phyloP scores from a whole-genome alignment of 73 alveolate genomes.

The Paramecium sonneborni region DNA sequence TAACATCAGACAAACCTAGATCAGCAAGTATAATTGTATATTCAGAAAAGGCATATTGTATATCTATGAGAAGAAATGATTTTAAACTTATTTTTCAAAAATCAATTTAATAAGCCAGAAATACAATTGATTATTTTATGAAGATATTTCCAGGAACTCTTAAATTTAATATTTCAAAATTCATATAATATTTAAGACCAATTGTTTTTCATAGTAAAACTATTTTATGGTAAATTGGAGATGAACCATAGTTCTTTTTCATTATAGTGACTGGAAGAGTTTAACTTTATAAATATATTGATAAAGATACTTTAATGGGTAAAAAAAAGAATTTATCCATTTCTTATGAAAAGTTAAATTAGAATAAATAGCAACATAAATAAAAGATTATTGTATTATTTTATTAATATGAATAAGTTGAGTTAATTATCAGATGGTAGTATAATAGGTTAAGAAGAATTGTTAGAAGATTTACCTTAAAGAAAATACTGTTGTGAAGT shows the following conservation, averaged over 20 bases:
- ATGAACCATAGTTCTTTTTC: constrained; percentile 36
- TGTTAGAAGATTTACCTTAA: not conserved
- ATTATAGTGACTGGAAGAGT: constrained; percentile 30
- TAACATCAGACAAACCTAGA: constrained; percentile 7
- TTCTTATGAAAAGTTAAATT: not conserved
- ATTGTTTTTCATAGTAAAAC: not conserved
- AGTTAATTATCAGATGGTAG: constrained; percentile 24
- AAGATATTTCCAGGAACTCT: constrained; percentile 39
- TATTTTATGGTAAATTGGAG: constrained; percentile 24
- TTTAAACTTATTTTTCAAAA: not conserved
- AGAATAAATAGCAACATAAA: not conserved
- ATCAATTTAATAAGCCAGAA: constrained; percentile 16
- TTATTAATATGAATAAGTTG: not conserved
- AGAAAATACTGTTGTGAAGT: constrained; percentile 10
- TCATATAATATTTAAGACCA: not conserved
- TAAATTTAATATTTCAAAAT: constrained; percentile 3
- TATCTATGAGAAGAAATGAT: constrained; percentile 8
- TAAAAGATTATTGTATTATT: not conserved
- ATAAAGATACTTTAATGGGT: not conserved
- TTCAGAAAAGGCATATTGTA: not conserved
- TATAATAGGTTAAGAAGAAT: constrained; percentile 29
- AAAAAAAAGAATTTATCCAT: not conserved
- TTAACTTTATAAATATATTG: not conserved
- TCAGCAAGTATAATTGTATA: constrained; percentile 16
- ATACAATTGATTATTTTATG: constrained; percentile 27